Evolutionary conservation across 2,329 filamentous ascomycete species (phyloP).

Genomic region (Colletotrichum incanum): DNA sequence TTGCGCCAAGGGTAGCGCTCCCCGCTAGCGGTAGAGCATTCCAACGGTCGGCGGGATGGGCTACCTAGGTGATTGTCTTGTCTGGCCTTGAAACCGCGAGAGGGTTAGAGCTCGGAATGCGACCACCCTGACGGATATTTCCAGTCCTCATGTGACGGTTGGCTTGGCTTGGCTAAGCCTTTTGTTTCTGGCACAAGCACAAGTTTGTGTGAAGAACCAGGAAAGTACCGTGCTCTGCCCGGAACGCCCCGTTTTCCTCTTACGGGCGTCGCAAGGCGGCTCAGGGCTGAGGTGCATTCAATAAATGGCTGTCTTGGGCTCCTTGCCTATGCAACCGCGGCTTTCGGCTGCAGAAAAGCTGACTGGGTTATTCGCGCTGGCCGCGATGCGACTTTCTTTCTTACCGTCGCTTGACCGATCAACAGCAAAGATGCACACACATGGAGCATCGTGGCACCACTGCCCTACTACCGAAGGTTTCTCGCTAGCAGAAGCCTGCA

Average conservation of each 20-base stretch:
- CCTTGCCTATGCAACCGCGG: background rate
- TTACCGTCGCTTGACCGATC: background rate
- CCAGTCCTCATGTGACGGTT: background rate
- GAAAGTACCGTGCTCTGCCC: constrained; percentile 26
- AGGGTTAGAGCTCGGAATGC: constrained; percentile 15
- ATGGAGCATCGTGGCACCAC: constrained; percentile 31
- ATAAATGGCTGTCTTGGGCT: constrained; percentile 19
- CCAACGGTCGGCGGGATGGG: constrained; percentile 17
- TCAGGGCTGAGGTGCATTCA: constrained; percentile 37
- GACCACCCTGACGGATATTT: background rate
- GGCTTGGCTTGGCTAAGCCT: background rate
- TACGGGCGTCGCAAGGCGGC: constrained; percentile 28
- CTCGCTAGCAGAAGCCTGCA: constrained; percentile 3
- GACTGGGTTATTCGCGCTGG: constrained; percentile 17
- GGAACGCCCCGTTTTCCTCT: background rate
- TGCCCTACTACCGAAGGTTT: constrained; percentile 11
- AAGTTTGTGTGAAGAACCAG: background rate
- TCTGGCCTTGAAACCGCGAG: constrained; percentile 13
- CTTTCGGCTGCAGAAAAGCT: constrained; percentile 17
- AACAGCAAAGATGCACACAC: constrained; percentile 14
- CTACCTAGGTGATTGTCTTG: background rate
- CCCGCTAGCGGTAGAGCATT: constrained; percentile 11
- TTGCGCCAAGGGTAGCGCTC: constrained; percentile 20
- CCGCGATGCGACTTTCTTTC: constrained; percentile 5
- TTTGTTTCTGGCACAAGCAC: background rate